These are phyloP conservation scores for Penicillium dipodomyicola DNA, from an alignment of 495 filamentous ascomycete species.

Conservation along the genomic window DNA sequence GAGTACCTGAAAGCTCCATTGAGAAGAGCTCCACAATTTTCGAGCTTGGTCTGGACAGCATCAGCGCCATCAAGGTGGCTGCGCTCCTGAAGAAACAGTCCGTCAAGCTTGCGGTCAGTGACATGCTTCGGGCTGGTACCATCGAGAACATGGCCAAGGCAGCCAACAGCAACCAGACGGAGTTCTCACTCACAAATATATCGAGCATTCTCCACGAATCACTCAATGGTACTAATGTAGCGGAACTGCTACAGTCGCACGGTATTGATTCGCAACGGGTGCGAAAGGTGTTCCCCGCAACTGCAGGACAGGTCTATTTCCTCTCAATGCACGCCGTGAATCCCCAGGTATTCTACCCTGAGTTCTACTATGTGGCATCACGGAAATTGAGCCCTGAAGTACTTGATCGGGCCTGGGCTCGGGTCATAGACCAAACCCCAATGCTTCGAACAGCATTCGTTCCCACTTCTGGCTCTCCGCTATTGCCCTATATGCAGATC, in stretches of 20 bases:
- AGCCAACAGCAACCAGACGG: slow-evolving; percentile 14
- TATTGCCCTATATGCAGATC: slow-evolving; percentile 27
- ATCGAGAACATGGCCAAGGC: slow-evolving; percentile 32
- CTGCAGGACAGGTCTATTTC: slow-evolving; percentile 36
- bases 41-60: slow-evolving; percentile 84
- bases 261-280: slow-evolving; percentile 21
- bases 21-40: slow-evolving; percentile 67
- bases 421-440: slow-evolving; percentile 20
- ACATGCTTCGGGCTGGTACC: slow-evolving; percentile 36
- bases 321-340: slow-evolving; percentile 33
- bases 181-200: slow-evolving; percentile 12
- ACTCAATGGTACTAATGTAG: slow-evolving; percentile 20
- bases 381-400: slow-evolving; percentile 12
- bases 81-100: slow-evolving; percentile 35
- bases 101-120: slow-evolving; percentile 31
- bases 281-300: slow-evolving; percentile 25
- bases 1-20: slow-evolving; percentile 59
- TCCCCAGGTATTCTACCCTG: slow-evolving; percentile 31
- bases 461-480: slow-evolving; percentile 12
- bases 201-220: slow-evolving; percentile 17
- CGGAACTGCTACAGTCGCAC: slow-evolving; percentile 17
- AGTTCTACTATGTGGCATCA: slow-evolving; percentile 29
- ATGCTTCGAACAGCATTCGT: slow-evolving; percentile 37
- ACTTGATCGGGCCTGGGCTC: slow-evolving; percentile 29
- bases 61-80: slow-evolving; percentile 67